phyloP scores from a whole-genome alignment of 768 basidiomycete genomes.

The Tylopilus subfusipes region DNA sequence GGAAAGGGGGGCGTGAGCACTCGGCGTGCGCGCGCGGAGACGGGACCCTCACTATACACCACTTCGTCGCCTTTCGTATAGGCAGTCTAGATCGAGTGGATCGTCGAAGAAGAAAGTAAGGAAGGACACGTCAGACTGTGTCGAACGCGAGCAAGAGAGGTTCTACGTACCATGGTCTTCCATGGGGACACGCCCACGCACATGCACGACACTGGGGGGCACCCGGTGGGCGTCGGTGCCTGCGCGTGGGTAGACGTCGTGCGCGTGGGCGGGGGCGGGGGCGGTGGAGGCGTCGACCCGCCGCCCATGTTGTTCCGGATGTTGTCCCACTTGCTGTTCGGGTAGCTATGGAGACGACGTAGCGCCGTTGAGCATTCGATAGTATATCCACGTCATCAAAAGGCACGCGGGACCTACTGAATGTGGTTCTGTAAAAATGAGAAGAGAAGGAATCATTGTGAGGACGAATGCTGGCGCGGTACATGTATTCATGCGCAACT shows the following conservation, averaged over 20 bases:
- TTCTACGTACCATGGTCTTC: constrained; percentile 28
- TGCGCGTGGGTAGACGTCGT: not conserved
- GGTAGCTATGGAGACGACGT: constrained; percentile 54
- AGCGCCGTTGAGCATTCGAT: not conserved
- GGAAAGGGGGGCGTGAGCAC: not conserved
- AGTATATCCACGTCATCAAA: not conserved
- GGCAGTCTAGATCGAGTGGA: constrained; percentile 32
- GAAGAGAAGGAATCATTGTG: not conserved
- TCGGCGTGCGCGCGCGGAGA: not conserved
- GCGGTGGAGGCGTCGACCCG: constrained; percentile 3
- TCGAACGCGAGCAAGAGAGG: too few relatives aligned
- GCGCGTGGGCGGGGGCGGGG: not conserved
- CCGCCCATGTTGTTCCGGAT: constrained; percentile 59
- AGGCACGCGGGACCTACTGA: constrained; percentile 33
- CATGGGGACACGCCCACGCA: constrained; percentile 45
- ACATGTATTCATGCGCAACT: not conserved
- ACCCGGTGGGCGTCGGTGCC: constrained; percentile 10
- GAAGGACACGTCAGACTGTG: not conserved
- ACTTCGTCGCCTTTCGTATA: constrained; percentile 37
- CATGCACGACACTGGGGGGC: constrained; percentile 25
- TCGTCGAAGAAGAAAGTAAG: too few relatives aligned
- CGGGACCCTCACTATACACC: constrained; percentile 32
- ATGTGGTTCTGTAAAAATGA: constrained; percentile 54
- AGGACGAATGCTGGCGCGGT: not conserved
- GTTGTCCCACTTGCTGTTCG: constrained; percentile 70